Base-by-base conservation (phyloP, 192 early-diverging fungal species). In the Coemansia sp. region DNA sequence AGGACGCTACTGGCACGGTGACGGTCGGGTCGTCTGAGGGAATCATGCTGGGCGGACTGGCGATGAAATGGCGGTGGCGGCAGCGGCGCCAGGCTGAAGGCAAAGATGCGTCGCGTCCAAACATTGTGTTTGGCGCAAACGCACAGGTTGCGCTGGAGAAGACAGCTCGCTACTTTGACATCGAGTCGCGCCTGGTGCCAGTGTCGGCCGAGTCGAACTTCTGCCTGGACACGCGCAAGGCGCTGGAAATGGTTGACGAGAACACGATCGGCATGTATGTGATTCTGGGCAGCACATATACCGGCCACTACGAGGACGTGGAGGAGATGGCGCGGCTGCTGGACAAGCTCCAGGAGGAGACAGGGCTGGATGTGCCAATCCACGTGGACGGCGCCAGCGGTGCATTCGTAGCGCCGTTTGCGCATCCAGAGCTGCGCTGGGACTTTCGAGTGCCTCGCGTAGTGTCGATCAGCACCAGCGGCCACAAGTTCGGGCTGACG, bases 371-470 rank as follows among this genome's bases (percentile, higher is more conserved):
- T 26, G 72, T 94, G 46, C 86, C 88, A 5, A 93, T 94, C 66
- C 93, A 94, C 69, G 86, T 94, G 46, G 93, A 94, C 64, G 93
- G 87, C 4, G 93, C 93, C 52, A 85, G 85, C 61, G 93, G 93
- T 44, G 93, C 90, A 12, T 91, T 94, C 55, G 81, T 94, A n/a
- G 93, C 91, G 9, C 93, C 93, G 3, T 94, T 94, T 83, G 83
- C 86, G 6, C 80, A 79, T 44, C 91, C 91, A 19, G 82, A 89
- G 9, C 78, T 93, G 34, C 75, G 80, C 53, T 94, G 92, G 92
- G 80, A 84, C 64, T 90, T 90, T 66, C 64, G 86, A 15, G 76
- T 92, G 12, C 66, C 69, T 2, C 87, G 83, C 12, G 93, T 94
- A 11, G 84, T 81, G 6, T 90, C 88, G 17, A 94, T 94, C 75